Percentiles rank a stretch among this genome's conserved stretches.
Conservation (phyloP, 257 asterid genomes). For the Perilla frutescens region DNA sequence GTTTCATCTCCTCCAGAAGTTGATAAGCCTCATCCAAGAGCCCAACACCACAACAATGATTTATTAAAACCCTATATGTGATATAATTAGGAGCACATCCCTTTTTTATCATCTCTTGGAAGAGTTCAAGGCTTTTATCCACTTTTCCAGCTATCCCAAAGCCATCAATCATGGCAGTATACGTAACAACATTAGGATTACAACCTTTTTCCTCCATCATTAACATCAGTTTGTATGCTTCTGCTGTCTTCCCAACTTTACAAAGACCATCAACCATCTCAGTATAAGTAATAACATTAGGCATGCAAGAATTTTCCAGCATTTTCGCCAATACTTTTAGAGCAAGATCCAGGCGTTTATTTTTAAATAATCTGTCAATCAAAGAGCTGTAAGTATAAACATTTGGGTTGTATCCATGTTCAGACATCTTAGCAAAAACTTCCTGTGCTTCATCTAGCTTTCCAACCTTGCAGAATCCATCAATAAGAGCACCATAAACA, state of each 20-base stretch:
- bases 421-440: conserved; percentile 77
- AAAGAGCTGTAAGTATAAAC: conserved; percentile 81
- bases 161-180: conserved; percentile 95
- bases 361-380: conserved; percentile 84
- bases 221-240: conserved; percentile 84
- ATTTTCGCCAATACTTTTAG: conserved; percentile 79
- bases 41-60: conserved; percentile 68
- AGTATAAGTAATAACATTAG: conserved; percentile 85
- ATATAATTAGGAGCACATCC: conserved; percentile 87
- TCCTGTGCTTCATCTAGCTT: conserved; percentile 93
- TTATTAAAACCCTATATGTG: conserved; percentile 77
- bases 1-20: conserved; percentile 91
- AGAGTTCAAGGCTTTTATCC: conserved; percentile 69
- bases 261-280: conserved; percentile 95
- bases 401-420: conserved; percentile 71
- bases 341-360: conserved; percentile 89
- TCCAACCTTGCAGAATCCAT: conserved; percentile 93
- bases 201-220: conserved; percentile 99
- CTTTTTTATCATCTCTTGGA: conserved; percentile 62
- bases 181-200: conserved; percentile 90
- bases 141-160: conserved; percentile 76
- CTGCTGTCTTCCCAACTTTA: conserved; percentile 85
- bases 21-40: conserved; percentile 78
- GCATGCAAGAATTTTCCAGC: conserved; percentile 81
- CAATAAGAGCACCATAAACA: conserved; percentile 88